A percentile compares a stretch with the other conserved stretches of the same genome.
These are phyloP conservation scores for Neofusicoccum sp. DNA, from an alignment of 2,329 filamentous ascomycete species.

Conservation along the genomic window DNA sequence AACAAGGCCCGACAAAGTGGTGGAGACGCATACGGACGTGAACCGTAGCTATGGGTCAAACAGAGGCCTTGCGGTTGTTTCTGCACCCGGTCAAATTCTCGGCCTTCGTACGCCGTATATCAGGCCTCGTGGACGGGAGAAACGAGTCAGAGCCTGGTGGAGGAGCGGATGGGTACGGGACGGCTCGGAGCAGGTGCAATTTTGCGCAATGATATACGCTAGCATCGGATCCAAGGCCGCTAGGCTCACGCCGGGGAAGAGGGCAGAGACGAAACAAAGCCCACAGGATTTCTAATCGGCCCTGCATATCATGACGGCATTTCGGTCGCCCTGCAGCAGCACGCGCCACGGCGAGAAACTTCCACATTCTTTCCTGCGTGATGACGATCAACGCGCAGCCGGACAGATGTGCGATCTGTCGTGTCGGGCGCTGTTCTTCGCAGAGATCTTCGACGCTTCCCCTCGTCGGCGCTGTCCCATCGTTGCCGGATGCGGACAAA, in stretches of 20 bases:
- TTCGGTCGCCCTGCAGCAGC: neutral
- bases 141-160: neutral
- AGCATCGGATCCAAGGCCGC: neutral
- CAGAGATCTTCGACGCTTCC: conserved; percentile 11
- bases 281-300: neutral
- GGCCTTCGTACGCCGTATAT: neutral
- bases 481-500: neutral
- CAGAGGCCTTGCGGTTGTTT: neutral
- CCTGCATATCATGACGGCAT: conserved; percentile 2
- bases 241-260: neutral
- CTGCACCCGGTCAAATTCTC: neutral
- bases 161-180: neutral
- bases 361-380: neutral
- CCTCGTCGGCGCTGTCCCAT: neutral
- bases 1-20: neutral
- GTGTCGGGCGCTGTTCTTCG: neutral
- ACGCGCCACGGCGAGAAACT: neutral
- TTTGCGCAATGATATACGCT: conserved; percentile 12
- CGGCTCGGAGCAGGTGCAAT: conserved; percentile 11
- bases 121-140: neutral
- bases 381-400: neutral
- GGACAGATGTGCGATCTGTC: conserved; percentile 1
- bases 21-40: neutral
- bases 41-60: neutral
- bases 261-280: neutral